A percentile compares a stretch with the other conserved stretches of the same genome.
Evolutionary conservation across 1,139 yeast genomes (phyloP).

Genomic region (Oligophagozyma castellii): DNA sequence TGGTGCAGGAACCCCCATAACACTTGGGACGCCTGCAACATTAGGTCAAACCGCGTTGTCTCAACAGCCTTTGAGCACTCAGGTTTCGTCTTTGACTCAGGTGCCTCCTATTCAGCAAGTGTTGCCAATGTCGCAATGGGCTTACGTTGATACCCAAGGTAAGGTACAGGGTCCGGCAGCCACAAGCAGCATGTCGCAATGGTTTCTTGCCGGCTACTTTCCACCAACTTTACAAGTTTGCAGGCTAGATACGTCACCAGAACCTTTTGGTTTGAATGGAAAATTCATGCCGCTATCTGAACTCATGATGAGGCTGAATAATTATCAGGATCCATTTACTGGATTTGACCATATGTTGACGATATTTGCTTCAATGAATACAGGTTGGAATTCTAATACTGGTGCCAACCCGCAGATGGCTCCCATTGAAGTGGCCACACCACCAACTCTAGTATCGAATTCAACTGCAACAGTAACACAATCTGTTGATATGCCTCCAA

Average conservation of each 20-base stretch:
- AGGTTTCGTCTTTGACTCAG: no score
- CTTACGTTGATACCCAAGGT: slow-evolving; percentile 20
- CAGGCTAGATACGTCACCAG: slow-evolving; percentile 13
- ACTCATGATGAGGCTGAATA: slow-evolving; percentile 13
- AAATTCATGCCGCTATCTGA: slow-evolving; percentile 18
- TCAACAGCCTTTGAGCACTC: no score
- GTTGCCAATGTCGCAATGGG: slow-evolving; percentile 25
- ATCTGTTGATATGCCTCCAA: neutral
- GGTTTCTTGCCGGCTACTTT: slow-evolving; percentile 23
- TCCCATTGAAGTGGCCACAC: neutral
- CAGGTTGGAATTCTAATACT: slow-evolving; percentile 1
- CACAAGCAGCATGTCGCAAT: slow-evolving; percentile 19
- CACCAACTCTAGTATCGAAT: neutral
- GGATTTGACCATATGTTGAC: slow-evolving; percentile 10
- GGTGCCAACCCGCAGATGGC: neutral
- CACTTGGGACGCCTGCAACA: no score
- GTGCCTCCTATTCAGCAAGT: no score
- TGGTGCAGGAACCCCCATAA: no score
- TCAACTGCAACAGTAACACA: neutral
- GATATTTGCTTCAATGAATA: slow-evolving; percentile 2
- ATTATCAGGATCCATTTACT: slow-evolving; percentile 18
- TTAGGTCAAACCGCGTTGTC: no score
- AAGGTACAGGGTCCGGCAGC: slow-evolving; percentile 24
- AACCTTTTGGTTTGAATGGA: slow-evolving; percentile 19
- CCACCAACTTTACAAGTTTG: slow-evolving; percentile 18